Evolutionary conservation across 148 eudicot genomes (phyloP).

Genomic region (Talinum fruticosum): DNA sequence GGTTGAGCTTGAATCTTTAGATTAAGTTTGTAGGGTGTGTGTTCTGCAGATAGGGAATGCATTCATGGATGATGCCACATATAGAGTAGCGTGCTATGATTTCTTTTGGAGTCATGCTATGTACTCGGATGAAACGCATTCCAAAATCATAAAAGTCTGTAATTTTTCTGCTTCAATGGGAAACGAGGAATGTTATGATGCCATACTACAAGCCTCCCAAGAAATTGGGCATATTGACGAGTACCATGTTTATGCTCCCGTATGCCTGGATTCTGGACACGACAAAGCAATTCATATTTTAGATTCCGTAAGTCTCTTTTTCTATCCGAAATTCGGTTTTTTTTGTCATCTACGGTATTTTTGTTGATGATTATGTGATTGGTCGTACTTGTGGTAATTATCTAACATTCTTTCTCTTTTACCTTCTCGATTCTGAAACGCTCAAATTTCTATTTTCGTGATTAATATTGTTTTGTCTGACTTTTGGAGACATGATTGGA

Average conservation of each 20-base stretch:
- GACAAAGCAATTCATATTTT: constrained; percentile 13
- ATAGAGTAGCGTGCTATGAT: constrained; percentile 27
- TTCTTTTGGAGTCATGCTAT: constrained; percentile 39
- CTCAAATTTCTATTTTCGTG: too few species aligned
- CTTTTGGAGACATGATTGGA: too few species aligned
- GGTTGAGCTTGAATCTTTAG: too few species aligned
- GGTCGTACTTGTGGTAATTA: too few species aligned
- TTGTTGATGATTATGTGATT: too few species aligned
- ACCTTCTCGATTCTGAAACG: too few species aligned
- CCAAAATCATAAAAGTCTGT: constrained; percentile 23
- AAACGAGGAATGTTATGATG: constrained; percentile 12
- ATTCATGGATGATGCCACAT: constrained; percentile 28
- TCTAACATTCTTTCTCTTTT: too few species aligned
- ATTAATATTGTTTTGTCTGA: neutral
- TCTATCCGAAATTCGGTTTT: neutral
- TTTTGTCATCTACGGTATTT: neutral
- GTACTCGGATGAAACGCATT: constrained; percentile 33
- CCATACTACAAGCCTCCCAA: neutral
- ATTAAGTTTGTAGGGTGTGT: neutral
- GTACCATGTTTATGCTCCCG: constrained; percentile 39
- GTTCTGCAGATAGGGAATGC: constrained; percentile 42
- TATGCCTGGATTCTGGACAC: constrained; percentile 21
- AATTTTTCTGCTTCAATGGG: constrained; percentile 9
- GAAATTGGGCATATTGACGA: constrained; percentile 34
- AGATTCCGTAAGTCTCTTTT: constrained; percentile 30